Base-by-base conservation (phyloP, 106 monocot genomes). In the Platanthera guangdongensis region DNA sequence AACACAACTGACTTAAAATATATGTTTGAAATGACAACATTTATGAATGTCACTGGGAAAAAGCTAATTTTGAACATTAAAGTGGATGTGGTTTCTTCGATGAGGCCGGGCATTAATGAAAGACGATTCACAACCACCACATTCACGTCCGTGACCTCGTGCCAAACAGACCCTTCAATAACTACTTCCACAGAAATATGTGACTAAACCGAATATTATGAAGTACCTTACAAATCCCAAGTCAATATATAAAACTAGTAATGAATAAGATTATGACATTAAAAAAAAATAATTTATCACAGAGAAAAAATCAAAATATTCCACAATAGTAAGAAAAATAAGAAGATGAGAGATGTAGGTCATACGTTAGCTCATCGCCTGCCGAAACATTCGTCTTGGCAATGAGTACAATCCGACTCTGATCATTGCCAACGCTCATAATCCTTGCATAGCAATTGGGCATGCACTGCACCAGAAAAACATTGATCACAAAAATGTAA, bases 361-460 rank as follows among this genome's bases (percentile, higher is more conserved):
- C 47, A 32, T 93, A 96, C 96, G 91, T 93, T 73, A 97, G 76
- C 75, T 97, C 96, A 52, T 93, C 91, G 28, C 93, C 93, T 48
- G 83, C 88, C 76, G 84, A 72, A 75, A 97, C 87, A 77, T 86
- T 84, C 32, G 49, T 78, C 84, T 93, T 93, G 30, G 96, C 96
- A 51, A 97, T 89, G 51, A 97, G 91, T 57, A 97, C 88, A 62
- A 97, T 89, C 28, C 89, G 81, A 51, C 86, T 90, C 39, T 89
- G 83, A 51, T 91, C 86, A 22, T 85, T 84, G 71, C 92, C 86
- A 9, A 89, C 86, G 60, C 79, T 87, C 93, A 91, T 85, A 68
- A 93, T 97, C 80, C 96, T 97, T 63, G 96, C 93, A 80, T 97
- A 97, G 79, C 93, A 93, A 54, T 93, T 97, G 18, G 96, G 96